These are phyloP conservation scores for Sonneratia caseolaris DNA, from an alignment of 345 rosid species.

Conservation along the genomic window DNA sequence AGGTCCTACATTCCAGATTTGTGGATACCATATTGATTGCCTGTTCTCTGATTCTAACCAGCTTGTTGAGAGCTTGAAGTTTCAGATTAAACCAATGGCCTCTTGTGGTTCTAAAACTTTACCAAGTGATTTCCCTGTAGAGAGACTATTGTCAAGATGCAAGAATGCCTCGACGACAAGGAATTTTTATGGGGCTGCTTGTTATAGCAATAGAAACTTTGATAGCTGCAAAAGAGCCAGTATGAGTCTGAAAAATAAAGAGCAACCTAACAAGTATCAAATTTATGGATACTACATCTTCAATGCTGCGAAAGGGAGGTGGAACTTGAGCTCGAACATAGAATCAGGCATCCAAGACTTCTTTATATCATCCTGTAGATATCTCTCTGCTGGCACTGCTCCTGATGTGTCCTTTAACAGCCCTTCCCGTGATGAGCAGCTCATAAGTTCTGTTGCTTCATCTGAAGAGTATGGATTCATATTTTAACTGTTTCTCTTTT, in stretches of 20 bases:
- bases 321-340: slow-evolving; percentile 16
- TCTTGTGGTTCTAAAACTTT: slow-evolving; percentile 33
- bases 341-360: slow-evolving; percentile 45
- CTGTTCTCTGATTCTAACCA: slow-evolving; percentile 31
- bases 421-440: slow-evolving; percentile 45
- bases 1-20: slow-evolving; percentile 77
- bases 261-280: slow-evolving; percentile 28
- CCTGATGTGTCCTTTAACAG: slow-evolving; percentile 58
- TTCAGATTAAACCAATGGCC: slow-evolving; percentile 40
- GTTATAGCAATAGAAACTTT: slow-evolving; percentile 20
- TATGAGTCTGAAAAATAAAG: slow-evolving; percentile 49
- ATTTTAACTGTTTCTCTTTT: slow-evolving; percentile 7
- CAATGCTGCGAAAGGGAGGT: slow-evolving; percentile 45
- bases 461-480: slow-evolving; percentile 43
- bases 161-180: slow-evolving; percentile 12
- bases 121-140: slow-evolving; percentile 24
- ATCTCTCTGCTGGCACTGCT: slow-evolving; percentile 52
- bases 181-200: slow-evolving; percentile 16
- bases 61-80: slow-evolving; percentile 19
- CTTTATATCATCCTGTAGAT: slow-evolving; percentile 35
- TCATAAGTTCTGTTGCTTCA: slow-evolving; percentile 29
- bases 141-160: slow-evolving; percentile 28
- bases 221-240: slow-evolving; percentile 35
- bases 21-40: slow-evolving; percentile 76
- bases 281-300: slow-evolving; percentile 42